Percentiles rank a stretch among this genome's conserved stretches.
Evolutionary conservation across 306 rosid genomes (phyloP).

Genomic region (Castanopsis chinensis): DNA sequence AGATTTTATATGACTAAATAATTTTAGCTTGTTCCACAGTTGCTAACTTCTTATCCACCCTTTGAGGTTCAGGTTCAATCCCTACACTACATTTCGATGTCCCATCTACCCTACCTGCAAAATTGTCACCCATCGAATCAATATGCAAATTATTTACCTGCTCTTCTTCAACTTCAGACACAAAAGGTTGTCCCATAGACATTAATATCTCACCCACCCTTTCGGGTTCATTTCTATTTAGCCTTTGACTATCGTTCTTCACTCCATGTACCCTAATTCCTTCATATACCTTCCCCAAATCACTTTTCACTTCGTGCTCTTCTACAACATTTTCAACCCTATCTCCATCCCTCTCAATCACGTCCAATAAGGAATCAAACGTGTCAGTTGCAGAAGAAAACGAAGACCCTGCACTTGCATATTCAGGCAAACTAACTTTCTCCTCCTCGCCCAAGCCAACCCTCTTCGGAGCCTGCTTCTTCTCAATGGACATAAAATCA

Average conservation of each 20-base stretch:
- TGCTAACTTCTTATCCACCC: constrained; percentile 9
- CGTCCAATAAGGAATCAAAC: constrained; percentile 31
- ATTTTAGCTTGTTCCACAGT: neutral
- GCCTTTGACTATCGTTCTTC: neutral
- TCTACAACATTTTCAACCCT: constrained; percentile 10
- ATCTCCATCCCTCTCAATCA: constrained; percentile 7
- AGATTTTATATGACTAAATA: too few relatives aligned
- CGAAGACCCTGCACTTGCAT: constrained; percentile 56
- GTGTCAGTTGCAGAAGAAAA: constrained; percentile 38
- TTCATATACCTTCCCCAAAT: neutral
- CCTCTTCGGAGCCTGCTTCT: constrained; percentile 33
- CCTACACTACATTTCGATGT: neutral
- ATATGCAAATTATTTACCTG: too few relatives aligned
- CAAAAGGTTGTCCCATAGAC: constrained; percentile 1
- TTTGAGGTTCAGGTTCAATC: neutral
- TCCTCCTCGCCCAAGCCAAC: constrained; percentile 20
- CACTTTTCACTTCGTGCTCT: neutral
- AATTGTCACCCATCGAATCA: neutral
- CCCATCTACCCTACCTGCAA: neutral
- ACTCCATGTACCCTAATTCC: neutral
- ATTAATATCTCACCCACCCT: constrained; percentile 11
- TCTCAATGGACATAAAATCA: constrained; percentile 66
- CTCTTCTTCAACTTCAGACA: constrained; percentile 11
- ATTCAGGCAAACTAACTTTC: constrained; percentile 25
- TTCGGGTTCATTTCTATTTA: constrained; percentile 2